phyloP scores from a whole-genome alignment of 225 moss, liverwort and hornwort species.

The Polytrichum formosum region DNA sequence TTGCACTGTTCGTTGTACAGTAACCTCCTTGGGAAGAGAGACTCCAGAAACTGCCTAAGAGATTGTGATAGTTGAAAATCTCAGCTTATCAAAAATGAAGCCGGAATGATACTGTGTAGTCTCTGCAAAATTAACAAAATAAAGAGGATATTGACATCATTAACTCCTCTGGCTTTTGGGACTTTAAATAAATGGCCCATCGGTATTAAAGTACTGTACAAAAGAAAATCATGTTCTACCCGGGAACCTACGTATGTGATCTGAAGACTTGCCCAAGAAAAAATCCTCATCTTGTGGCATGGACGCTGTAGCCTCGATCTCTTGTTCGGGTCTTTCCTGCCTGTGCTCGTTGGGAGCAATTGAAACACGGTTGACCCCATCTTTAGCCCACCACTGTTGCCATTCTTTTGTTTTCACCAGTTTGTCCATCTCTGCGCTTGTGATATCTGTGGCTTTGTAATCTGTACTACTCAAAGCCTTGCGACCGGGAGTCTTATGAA shows the following conservation, averaged over 20 bases:
- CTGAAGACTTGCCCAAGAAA: slow-evolving; percentile 27
- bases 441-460: slow-evolving; percentile 55
- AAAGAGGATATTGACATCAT: slow-evolving; percentile 17
- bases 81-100: slow-evolving; percentile 65
- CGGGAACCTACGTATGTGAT: slow-evolving; percentile 20
- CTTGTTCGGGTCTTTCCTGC: slow-evolving; percentile 54
- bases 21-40: slow-evolving; percentile 30
- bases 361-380: slow-evolving; percentile 46
- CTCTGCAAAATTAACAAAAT: slow-evolving; percentile 34
- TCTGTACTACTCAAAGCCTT: slow-evolving; percentile 44
- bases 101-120: slow-evolving; percentile 40
- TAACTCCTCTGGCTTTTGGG: slow-evolving; percentile 26
- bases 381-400: slow-evolving; percentile 53
- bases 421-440: slow-evolving; percentile 41
- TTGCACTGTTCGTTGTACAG: slow-evolving; percentile 29
- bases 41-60: slow-evolving; percentile 28
- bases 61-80: slow-evolving; percentile 36
- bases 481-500: slow-evolving; percentile 53
- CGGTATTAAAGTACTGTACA: slow-evolving; percentile 35
- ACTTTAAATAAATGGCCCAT: slow-evolving; percentile 18
- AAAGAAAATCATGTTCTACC: slow-evolving; percentile 29
- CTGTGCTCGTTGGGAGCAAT: slow-evolving; percentile 60
- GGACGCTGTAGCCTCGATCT: slow-evolving; percentile 49
- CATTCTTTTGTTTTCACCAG: slow-evolving; percentile 44
- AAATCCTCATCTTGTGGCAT: slow-evolving; percentile 35